Evolutionary conservation across 345 rosid genomes (phyloP).

Genomic region (Murraya paniculata): DNA sequence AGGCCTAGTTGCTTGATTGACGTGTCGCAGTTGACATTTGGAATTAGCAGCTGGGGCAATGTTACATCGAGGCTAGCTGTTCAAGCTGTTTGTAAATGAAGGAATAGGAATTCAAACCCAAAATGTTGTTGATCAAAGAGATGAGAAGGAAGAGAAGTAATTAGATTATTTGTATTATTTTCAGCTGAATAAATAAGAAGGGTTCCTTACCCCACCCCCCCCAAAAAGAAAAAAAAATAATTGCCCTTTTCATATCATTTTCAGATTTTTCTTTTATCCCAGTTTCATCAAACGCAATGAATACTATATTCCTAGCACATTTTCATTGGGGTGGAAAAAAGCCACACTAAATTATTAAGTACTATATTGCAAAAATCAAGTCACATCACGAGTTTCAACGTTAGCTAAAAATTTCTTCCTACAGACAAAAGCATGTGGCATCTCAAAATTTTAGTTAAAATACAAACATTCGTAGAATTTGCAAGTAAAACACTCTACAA

Average conservation of each 20-base stretch:
- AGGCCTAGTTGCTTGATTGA: slow-evolving; percentile 20
- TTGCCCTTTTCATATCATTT: too few species aligned
- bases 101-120: not conserved
- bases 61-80: slow-evolving; percentile 29
- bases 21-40: slow-evolving; percentile 30
- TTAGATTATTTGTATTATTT: not conserved
- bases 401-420: not conserved
- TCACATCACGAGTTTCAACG: not conserved
- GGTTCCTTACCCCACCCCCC: too few species aligned
- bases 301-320: not conserved
- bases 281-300: too few species aligned
- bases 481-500: not conserved
- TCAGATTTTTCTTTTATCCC: too few species aligned
- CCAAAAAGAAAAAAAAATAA: too few species aligned
- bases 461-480: not conserved
- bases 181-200: not conserved
- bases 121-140: not conserved
- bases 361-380: not conserved
- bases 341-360: too few species aligned
- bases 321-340: not conserved
- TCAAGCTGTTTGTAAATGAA: slow-evolving; percentile 27
- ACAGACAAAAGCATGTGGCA: not conserved
- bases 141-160: not conserved
- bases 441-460: not conserved
- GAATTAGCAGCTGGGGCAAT: slow-evolving; percentile 12